Evolutionary conservation across 2,329 filamentous ascomycete genomes (phyloP), one percentile per base, ranked within the genome.

Genomic region (Cladophialophora chaetospira): DNA sequence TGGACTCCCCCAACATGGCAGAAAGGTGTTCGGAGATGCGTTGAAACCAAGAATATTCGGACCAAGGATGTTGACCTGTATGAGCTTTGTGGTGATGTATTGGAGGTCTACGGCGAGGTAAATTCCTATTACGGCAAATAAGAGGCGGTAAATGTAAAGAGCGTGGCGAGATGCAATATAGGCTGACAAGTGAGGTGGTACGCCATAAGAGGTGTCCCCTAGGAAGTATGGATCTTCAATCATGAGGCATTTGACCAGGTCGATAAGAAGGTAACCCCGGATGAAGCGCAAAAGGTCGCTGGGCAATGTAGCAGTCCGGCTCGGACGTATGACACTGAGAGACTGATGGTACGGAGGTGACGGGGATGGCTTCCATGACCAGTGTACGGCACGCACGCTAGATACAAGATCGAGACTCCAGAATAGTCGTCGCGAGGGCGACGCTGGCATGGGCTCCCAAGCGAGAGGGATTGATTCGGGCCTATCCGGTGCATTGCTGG

Each of bases 211-310:
- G 45, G 17, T 15, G 10, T 17, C 33, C 15, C 45, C 45, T 26
- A 48, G 4, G 19, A 48, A 48, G 45, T 48, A 48, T n/a, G 45
- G 45, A 19, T 48, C 45, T n/a, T 26, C 45, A 6, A 48, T 48
- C 45, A 48, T 48, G 45, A 35, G 10, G 19, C 29, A 35, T 25
- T 48, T 48, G 17, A 48, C 17, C 15, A 48, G 28, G 15, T 48
- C 45, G 29, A 48, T 48, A n/a, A 48, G 19, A 11, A 48, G 15
- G 29, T 48, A 48, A 13, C 35, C 45, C 21, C 33, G 2, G 10
- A 48, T 15, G n/a, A 48, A 48, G 17, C 45, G 45, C 17, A 29
- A 35, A 9, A 48, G 13, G 21, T 21, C 25, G n/a, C 29, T 9
- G 45, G 19, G n/a, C 9, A 21, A 10, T 15, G 45, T 33, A 48